Evolutionary conservation across 352 stramenopile genomes (phyloP), one percentile per base, ranked within the genome.

Genomic region (Thalassiosira hispida): DNA sequence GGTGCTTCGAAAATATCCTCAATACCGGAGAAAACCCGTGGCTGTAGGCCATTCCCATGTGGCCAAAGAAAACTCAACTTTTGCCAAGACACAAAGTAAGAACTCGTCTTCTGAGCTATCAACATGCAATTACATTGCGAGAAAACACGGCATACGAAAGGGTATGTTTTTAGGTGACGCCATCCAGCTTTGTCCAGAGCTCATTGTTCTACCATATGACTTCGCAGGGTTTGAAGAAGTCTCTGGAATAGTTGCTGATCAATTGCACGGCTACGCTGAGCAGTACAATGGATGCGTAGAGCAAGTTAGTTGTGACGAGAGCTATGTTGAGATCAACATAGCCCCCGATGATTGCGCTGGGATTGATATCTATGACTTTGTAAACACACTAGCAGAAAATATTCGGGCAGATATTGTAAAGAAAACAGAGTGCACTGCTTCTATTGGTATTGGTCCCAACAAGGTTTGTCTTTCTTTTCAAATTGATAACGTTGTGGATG

Each of bases 271-370:
- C 0, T 73, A 83, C 38, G 76, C 83, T n/a, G 68, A 83, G 12
- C 51, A 89, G 47, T 98, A 98, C 83, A 81, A 94, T 65, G 96
- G 97, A 72, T 96, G 95, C 73, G 73, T 94, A 0, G 95, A 98
- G 84, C 90, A 95, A n/a, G 94, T 98, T 18, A 98, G 95, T 35
- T 98, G 96, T 73, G 96, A 99, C 79, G 96, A 99, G 91, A 93
- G 95, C 0, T 98, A 97, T 66, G 77, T 98, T 23, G 95, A 98
- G 82, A 59, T 93, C 20, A 81, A 81, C 57, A 47, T 92, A 16
- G 94, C 95, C 81, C 87, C 73, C 2, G 77, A 77, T 27, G 84
- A 84, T 62, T 68, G 49, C 25, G 16, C 67, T 57, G 91, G 88
- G 0, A 79, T 95, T 63, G 91, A 90, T n/a, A 55, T 93, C 18